Percentiles rank a stretch among this genome's conserved stretches.
phyloP scores from a whole-genome alignment of 2,329 filamentous ascomycete genomes.

The Eutypa lata region DNA sequence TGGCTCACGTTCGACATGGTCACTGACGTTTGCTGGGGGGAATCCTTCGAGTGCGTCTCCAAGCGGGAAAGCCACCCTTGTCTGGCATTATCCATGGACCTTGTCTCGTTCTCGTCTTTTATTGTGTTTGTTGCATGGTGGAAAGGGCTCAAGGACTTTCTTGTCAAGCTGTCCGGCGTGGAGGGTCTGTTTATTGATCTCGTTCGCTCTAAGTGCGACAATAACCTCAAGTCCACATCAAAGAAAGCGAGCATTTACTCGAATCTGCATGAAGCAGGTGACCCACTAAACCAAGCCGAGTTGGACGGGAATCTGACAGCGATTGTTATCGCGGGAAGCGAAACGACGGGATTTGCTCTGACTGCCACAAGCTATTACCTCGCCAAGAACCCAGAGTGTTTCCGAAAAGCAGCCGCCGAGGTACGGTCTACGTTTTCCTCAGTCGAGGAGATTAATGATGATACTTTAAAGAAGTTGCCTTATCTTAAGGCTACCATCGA shows the following conservation, averaged over 20 bases:
- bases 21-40: slow-evolving; percentile 1
- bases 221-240: background rate
- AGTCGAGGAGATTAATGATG: background rate
- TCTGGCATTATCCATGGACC: slow-evolving; percentile 3
- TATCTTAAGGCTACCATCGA: background rate
- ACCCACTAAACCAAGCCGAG: background rate
- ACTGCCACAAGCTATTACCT: background rate
- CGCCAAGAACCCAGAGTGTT: background rate
- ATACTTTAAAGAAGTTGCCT: background rate
- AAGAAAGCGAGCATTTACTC: slow-evolving; percentile 1
- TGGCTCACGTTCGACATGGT: slow-evolving; percentile 4
- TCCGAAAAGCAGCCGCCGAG: background rate
- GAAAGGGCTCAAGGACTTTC: slow-evolving; percentile 1
- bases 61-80: slow-evolving; percentile 1
- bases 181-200: slow-evolving; percentile 1
- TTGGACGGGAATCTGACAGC: slow-evolving; percentile 1
- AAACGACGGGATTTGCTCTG: background rate
- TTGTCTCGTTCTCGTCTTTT: slow-evolving; percentile 1
- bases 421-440: background rate
- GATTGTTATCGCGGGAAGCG: background rate
- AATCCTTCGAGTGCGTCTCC: slow-evolving; percentile 1
- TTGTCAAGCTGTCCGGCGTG: slow-evolving; percentile 1
- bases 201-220: slow-evolving; percentile 1
- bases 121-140: slow-evolving; percentile 3
- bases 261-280: background rate